These are phyloP conservation scores for Olyra latifolia DNA, from an alignment of 176 grass and related monocot genomes.

Conservation along the genomic window DNA sequence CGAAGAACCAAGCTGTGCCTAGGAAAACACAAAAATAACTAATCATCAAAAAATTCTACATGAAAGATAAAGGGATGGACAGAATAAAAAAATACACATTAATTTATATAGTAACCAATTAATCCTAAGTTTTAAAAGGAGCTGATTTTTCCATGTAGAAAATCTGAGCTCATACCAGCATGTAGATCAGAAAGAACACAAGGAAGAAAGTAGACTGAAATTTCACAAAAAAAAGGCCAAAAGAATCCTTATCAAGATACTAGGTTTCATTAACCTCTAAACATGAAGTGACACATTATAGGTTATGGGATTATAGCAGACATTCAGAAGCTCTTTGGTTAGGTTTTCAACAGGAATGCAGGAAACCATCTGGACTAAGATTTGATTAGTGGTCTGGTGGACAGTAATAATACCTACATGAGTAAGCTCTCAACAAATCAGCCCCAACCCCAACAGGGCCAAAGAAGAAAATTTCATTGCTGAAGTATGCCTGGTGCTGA, in stretches of 20 bases:
- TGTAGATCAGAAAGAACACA: background rate
- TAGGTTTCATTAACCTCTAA: background rate
- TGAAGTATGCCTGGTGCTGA: background rate
- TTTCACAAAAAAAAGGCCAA: background rate
- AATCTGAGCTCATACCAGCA: background rate
- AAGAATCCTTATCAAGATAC: background rate
- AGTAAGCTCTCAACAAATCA: constrained; percentile 3
- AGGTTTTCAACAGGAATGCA: background rate
- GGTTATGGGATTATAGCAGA: background rate
- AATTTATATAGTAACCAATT: constrained; percentile 20
- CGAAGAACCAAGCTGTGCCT: constrained; percentile 72
- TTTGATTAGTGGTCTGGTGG: background rate
- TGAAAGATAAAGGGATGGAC: background rate
- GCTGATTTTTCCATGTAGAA: constrained; percentile 14
- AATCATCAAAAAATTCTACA: background rate
- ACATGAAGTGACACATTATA: background rate
- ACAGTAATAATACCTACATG: background rate
- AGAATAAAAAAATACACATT: background rate
- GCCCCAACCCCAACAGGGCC: background rate
- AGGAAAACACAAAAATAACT: background rate
- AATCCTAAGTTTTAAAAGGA: background rate
- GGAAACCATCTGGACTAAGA: background rate
- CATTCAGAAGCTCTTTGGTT: background rate
- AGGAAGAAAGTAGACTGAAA: constrained; percentile 3
- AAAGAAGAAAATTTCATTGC: background rate